Percentiles rank a stretch among this genome's conserved stretches.
These are phyloP conservation scores for Glarea lozoyensis DNA, from an alignment of 495 filamentous ascomycete genomes.

Conservation along the genomic window DNA sequence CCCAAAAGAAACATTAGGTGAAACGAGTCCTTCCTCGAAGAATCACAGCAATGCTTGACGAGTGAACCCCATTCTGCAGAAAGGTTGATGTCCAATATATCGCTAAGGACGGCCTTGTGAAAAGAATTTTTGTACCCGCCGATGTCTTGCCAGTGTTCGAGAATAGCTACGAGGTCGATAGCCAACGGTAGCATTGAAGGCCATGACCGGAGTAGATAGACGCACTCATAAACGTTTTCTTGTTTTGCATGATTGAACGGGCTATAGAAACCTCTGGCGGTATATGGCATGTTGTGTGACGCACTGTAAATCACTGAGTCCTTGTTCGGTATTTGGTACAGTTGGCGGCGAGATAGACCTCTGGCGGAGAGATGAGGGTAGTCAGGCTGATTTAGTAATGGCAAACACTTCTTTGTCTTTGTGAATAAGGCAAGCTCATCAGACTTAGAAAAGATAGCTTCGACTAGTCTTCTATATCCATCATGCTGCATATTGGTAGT, in stretches of 20 bases:
- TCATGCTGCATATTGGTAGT: conserved; percentile 47
- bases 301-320: neutral
- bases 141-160: conserved; percentile 30
- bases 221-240: conserved; percentile 19
- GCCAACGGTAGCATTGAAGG: conserved; percentile 20
- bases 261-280: conserved; percentile 2
- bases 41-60: conserved; percentile 23
- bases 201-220: conserved; percentile 21
- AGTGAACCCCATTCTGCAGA: conserved; percentile 35
- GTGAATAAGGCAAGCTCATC: conserved; percentile 10
- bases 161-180: conserved; percentile 21
- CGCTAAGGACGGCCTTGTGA: conserved; percentile 20
- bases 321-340: neutral
- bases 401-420: conserved; percentile 13
- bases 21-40: conserved; percentile 17
- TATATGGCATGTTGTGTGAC: neutral
- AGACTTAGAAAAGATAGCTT: conserved; percentile 33
- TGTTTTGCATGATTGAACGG: neutral
- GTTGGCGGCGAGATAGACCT: neutral
- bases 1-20: conserved; percentile 35
- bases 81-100: conserved; percentile 26
- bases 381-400: neutral
- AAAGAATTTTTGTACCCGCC: conserved; percentile 29
- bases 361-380: conserved; percentile 5
- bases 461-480: conserved; percentile 28